A percentile compares a stretch with the other conserved stretches of the same genome.
phyloP scores from a whole-genome alignment of 768 basidiomycete species.

The Lactarius pseudohatsudake region DNA sequence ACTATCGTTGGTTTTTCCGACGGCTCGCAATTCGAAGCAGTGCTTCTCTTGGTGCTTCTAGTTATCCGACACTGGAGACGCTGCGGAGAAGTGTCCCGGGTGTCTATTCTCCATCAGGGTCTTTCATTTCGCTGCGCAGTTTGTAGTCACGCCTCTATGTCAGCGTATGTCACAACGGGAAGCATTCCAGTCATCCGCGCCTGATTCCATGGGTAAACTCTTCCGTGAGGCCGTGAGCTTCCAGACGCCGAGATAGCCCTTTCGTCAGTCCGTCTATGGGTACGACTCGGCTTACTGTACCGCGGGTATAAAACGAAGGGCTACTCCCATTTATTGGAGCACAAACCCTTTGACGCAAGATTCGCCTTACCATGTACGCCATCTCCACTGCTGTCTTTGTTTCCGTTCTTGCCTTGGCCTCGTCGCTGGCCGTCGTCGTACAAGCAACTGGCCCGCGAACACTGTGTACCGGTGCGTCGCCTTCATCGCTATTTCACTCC shows the following conservation, averaged over 20 bases:
- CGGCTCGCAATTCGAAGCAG: neutral
- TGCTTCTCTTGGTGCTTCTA: neutral
- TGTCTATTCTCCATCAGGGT: neutral
- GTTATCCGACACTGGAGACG: neutral
- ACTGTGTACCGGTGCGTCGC: conserved; percentile 8
- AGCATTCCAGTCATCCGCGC: neutral
- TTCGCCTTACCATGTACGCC: conserved; percentile 6
- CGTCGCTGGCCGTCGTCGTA: conserved; percentile 10
- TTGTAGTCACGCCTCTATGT: neutral
- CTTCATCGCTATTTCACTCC: neutral
- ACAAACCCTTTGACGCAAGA: neutral
- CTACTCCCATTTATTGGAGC: neutral
- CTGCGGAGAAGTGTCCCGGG: neutral
- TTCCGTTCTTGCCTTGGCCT: conserved; percentile 8
- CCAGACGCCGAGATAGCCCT: neutral
- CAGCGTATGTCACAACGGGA: neutral
- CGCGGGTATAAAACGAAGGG: conserved; percentile 1
- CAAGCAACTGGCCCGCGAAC: conserved; percentile 12
- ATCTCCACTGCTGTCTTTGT: conserved; percentile 1
- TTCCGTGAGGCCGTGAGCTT: neutral
- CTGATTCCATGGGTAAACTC: neutral
- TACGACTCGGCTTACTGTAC: neutral
- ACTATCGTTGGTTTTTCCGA: neutral
- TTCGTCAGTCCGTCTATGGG: neutral
- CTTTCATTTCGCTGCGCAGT: neutral